Evolutionary conservation across 116 monocot species (phyloP).

Genomic region (Trichopus zeylanicus): DNA sequence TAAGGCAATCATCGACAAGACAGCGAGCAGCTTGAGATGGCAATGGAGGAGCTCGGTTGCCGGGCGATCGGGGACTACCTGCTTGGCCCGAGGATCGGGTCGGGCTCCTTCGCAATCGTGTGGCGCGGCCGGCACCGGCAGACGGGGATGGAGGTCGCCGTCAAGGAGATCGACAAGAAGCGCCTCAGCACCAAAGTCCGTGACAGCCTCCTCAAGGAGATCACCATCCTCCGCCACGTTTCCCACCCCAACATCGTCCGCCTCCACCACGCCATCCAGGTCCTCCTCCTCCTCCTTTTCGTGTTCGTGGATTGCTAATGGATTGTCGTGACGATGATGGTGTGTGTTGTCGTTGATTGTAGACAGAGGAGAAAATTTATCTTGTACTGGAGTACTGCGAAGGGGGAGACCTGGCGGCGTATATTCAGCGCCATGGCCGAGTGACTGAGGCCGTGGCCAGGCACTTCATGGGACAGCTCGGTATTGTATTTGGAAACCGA

Average conservation of each 20-base stretch:
- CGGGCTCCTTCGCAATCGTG: conserved; percentile 42
- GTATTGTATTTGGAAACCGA: conserved; percentile 1
- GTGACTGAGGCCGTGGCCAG: conserved; percentile 32
- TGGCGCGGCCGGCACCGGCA: conserved; percentile 28
- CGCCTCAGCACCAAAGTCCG: conserved; percentile 17
- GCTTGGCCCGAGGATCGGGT: conserved; percentile 28
- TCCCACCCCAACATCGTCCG: conserved; percentile 43
- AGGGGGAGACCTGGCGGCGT: conserved; percentile 33
- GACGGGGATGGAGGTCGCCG: conserved; percentile 30
- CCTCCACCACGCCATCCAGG: conserved; percentile 31
- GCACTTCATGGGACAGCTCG: conserved; percentile 45
- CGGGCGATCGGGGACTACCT: conserved; percentile 39
- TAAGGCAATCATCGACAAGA: too few relatives aligned
- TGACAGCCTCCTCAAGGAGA: conserved; percentile 38
- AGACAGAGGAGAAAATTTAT: conserved; percentile 28
- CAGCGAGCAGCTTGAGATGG: not conserved
- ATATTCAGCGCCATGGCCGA: conserved; percentile 20
- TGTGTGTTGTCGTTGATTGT: not conserved
- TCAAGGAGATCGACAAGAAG: conserved; percentile 40
- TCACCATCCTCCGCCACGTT: conserved; percentile 30
- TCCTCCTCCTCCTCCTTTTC: not conserved
- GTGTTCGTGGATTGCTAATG: not conserved
- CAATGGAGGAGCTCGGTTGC: conserved; percentile 2
- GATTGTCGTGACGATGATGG: not conserved
- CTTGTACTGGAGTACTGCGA: conserved; percentile 39